Evolutionary conservation across 2,329 filamentous ascomycete species (phyloP).

Genomic region (Paecilomyces variotii): DNA sequence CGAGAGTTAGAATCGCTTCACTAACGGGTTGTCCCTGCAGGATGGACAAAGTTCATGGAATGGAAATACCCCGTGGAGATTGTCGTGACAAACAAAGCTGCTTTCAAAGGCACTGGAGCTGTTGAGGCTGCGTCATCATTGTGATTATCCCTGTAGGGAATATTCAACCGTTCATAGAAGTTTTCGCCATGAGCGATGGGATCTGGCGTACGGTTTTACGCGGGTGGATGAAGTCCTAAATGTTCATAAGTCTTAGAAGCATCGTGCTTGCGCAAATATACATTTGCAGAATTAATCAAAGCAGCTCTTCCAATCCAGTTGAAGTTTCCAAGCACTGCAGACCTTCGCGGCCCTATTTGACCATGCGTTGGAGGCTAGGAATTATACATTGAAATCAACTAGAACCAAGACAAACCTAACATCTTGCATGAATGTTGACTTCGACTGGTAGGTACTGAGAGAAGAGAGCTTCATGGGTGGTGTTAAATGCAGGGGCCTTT

Average conservation of each 20-base stretch:
- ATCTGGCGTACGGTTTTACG: neutral
- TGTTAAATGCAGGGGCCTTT: neutral
- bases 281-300: neutral
- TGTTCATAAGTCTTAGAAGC: neutral
- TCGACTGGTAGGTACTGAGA: neutral
- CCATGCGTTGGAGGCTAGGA: neutral
- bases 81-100: slow-evolving; percentile 49
- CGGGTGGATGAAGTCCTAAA: neutral
- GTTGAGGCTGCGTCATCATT: slow-evolving; percentile 46
- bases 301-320: neutral
- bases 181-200: neutral
- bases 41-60: slow-evolving; percentile 89
- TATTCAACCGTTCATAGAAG: neutral
- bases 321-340: neutral
- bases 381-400: neutral
- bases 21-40: slow-evolving; percentile 37
- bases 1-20: slow-evolving; percentile 11
- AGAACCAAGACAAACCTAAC: neutral
- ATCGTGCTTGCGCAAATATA: neutral
- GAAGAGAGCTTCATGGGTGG: neutral
- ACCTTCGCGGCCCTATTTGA: neutral
- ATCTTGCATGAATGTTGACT: neutral
- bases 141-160: slow-evolving; percentile 13
- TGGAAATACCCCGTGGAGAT: slow-evolving; percentile 86
- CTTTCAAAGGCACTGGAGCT: slow-evolving; percentile 56